A percentile compares a stretch with the other conserved stretches of the same genome.
phyloP scores from a whole-genome alignment of 2,329 filamentous ascomycete species.

The Botryotinia calthae region DNA sequence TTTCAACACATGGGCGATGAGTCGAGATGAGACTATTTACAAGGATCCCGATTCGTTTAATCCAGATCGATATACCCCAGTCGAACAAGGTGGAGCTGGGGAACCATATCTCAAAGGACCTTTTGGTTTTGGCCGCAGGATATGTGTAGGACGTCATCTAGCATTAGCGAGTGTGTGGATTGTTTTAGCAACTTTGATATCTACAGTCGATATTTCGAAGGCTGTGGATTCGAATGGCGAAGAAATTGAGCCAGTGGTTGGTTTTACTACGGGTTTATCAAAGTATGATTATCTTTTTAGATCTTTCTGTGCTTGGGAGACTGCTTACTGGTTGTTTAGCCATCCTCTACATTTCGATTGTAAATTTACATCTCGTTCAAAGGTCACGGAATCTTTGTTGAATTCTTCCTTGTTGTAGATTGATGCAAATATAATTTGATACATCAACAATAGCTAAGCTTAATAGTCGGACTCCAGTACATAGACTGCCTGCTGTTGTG shows the following conservation, averaged over 20 bases:
- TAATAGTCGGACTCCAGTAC: accelerated
- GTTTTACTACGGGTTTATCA: conserved; percentile 27
- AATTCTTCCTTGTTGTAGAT: background rate
- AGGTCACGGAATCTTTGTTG: background rate
- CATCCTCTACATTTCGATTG: conserved; percentile 4
- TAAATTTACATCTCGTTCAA: background rate
- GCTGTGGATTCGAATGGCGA: conserved; percentile 40
- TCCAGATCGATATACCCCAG: conserved; percentile 46
- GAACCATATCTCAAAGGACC: conserved; percentile 48
- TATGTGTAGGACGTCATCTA: conserved; percentile 51
- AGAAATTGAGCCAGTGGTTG: conserved; percentile 37
- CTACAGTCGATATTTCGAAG: conserved; percentile 41
- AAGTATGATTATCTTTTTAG: conserved; percentile 27
- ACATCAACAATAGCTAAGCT: background rate
- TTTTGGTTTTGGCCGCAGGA: conserved; percentile 51
- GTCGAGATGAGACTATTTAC: conserved; percentile 48
- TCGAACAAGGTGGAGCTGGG: conserved; percentile 42
- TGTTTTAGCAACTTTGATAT: conserved; percentile 43
- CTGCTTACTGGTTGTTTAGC: background rate
- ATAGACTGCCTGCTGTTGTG: background rate
- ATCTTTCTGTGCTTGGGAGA: background rate
- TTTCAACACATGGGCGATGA: conserved; percentile 54
- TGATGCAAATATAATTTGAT: background rate
- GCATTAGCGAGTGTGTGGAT: conserved; percentile 48
- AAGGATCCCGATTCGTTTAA: conserved; percentile 45